phyloP scores from a whole-genome alignment of 2,329 filamentous ascomycete species.

The Colletotrichum costaricense region DNA sequence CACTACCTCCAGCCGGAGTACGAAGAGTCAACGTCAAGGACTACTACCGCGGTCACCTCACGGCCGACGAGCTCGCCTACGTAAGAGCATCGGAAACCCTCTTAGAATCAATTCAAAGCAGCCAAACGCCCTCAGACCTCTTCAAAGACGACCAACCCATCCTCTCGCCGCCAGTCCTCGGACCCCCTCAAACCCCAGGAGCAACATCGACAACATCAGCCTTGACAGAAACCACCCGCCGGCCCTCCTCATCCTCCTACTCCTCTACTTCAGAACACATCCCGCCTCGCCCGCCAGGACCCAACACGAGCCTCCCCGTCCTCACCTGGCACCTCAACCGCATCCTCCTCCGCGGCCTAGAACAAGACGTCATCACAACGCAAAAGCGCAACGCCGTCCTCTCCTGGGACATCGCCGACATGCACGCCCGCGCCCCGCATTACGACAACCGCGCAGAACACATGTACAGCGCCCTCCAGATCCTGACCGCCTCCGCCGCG shows the following conservation, averaged over 20 bases:
- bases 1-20: constrained; percentile 50
- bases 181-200: constrained; percentile 21
- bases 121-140: constrained; percentile 37
- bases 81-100: constrained; percentile 48
- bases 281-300: constrained; percentile 47
- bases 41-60: constrained; percentile 62
- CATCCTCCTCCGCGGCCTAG: constrained; percentile 57
- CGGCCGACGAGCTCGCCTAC: constrained; percentile 55
- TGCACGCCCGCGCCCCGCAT: constrained; percentile 60
- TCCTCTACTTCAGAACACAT: constrained; percentile 38
- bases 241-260: background rate
- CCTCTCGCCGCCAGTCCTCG: constrained; percentile 45
- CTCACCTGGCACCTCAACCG: constrained; percentile 53
- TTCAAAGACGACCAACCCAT: constrained; percentile 44
- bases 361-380: constrained; percentile 59
- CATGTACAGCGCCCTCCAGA: constrained; percentile 60
- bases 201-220: constrained; percentile 3
- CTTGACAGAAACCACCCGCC: background rate
- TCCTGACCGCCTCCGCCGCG: constrained; percentile 63
- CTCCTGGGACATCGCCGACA: constrained; percentile 57
- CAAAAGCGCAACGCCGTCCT: constrained; percentile 61
- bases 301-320: constrained; percentile 55
- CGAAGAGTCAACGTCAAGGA: constrained; percentile 57
- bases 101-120: constrained; percentile 46
- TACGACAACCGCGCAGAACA: constrained; percentile 66